Base-by-base conservation (phyloP, 2,329 filamentous ascomycete genomes). In the Boeremia lycopersici region DNA sequence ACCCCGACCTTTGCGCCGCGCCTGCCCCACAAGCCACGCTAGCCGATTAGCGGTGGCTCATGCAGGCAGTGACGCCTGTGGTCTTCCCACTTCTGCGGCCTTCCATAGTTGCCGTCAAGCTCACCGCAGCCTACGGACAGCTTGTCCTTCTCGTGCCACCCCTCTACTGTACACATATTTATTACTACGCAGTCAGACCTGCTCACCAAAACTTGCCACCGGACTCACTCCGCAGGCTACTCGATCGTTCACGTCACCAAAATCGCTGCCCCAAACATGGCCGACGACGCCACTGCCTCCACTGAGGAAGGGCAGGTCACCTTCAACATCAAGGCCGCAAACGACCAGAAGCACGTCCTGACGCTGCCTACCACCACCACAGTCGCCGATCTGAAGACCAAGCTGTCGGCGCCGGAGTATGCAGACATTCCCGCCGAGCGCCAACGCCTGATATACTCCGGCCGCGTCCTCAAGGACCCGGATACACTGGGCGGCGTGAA, bases 251-350 rank as follows among this genome's bases (percentile, higher is more conserved):
- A 15, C 39, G 42, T 34, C 44, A 40, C 40, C 35, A n/a, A 17
- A 9, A 41, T 41, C 45, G 44, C 40, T 49, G 13, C 35, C n/a
- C 41, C 58, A 53, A 61, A 53, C 70, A 90, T 90, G 87, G 83
- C 88, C 72, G 88, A 90, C 75, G 84, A 84, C 71, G 76, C 81
- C 64, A 75, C 81, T 63, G 60, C 70, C 30, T 63, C 69, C 69
- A 74, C 80, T 51, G 83, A 86, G 68, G 90, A 93, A 71, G 79
- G 87, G 69, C 87, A 93, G 69, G 80, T 99, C 79, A 96, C 90
- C 75, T 98, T 99, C 85, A 95, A 92, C 79, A 88, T 99, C 78
- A 99, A 98, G 82, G 90, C 91, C n/a, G 93, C 91, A n/a, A 89
- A 88, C 67, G 93, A 97, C 73, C 87, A 85, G 74, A 91, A 89